phyloP scores from a whole-genome alignment of 1,139 yeast genomes.

The Lodderomyces pseudojiufengensis region DNA sequence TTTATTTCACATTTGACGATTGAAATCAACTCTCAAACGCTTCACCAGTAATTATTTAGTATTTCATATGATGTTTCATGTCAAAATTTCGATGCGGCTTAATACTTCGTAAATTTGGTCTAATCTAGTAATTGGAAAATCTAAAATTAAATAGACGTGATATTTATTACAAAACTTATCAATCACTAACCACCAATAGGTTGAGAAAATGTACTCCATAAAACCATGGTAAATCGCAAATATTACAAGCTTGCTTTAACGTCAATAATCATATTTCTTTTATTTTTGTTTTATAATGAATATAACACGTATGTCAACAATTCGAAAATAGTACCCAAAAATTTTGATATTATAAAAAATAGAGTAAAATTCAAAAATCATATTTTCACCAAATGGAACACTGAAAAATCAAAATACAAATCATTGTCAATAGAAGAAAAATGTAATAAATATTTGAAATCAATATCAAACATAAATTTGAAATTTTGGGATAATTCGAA shows the following conservation, averaged over 20 bases:
- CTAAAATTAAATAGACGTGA: too few relatives aligned
- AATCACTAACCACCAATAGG: too few relatives aligned
- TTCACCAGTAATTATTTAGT: too few relatives aligned
- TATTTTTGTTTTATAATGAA: conserved; percentile 1
- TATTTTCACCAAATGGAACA: conserved; percentile 14
- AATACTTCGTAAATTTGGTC: too few relatives aligned
- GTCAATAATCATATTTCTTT: not conserved
- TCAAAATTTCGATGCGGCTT: too few relatives aligned
- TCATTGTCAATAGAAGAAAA: conserved; percentile 8
- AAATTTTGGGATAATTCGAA: conserved; percentile 16
- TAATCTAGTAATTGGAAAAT: too few relatives aligned
- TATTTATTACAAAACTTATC: too few relatives aligned
- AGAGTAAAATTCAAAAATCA: conserved; percentile 15
- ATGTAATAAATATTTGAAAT: conserved; percentile 18
- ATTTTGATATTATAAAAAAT: conserved; percentile 11
- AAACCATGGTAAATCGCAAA: conserved; percentile 1
- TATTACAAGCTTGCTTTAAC: not conserved
- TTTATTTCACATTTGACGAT: too few relatives aligned
- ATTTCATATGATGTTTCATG: too few relatives aligned
- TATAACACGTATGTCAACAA: too few relatives aligned
- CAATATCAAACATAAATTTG: conserved; percentile 13
- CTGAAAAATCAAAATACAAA: not conserved
- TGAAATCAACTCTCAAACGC: too few relatives aligned
- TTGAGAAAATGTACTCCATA: too few relatives aligned
- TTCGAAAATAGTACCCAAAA: not conserved